These are phyloP conservation scores for Termitomyces sp. DNA, from an alignment of 1,284 basidiomycete genomes.

Conservation along the genomic window DNA sequence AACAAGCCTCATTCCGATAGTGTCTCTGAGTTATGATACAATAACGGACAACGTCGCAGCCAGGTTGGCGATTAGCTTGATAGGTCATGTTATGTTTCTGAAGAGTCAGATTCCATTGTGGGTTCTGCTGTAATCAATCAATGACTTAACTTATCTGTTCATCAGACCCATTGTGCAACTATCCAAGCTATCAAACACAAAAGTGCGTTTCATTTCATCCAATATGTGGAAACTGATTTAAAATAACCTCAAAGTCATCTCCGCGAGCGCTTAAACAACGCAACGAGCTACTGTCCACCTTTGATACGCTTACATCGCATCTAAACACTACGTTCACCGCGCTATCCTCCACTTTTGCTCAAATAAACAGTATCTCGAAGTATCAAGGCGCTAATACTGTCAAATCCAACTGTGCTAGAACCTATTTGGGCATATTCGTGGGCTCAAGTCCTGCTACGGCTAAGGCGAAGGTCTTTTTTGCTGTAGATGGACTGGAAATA, in stretches of 20 bases:
- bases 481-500: slow-evolving; percentile 56
- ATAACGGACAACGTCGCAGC: slow-evolving; percentile 57
- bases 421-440: slow-evolving; percentile 55
- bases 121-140: slow-evolving; percentile 20
- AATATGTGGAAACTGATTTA: not conserved
- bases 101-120: slow-evolving; percentile 76
- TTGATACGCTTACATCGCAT: slow-evolving; percentile 68
- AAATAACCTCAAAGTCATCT: slow-evolving; percentile 28
- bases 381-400: not conserved
- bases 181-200: slow-evolving; percentile 40
- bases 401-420: slow-evolving; percentile 20
- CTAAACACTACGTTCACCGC: slow-evolving; percentile 66
- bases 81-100: slow-evolving; percentile 66
- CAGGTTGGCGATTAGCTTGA: slow-evolving; percentile 50
- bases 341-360: slow-evolving; percentile 58
- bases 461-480: slow-evolving; percentile 55
- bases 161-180: slow-evolving; percentile 61
- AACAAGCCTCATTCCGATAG: slow-evolving; percentile 24
- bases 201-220: slow-evolving; percentile 22
- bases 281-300: slow-evolving; percentile 52
- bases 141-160: not conserved
- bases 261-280: slow-evolving; percentile 51
- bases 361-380: not conserved
- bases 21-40: slow-evolving; percentile 43
- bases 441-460: slow-evolving; percentile 58